Base-by-base conservation (phyloP, 2,329 filamentous ascomycete genomes). In the Trichocomaceae sp. region DNA sequence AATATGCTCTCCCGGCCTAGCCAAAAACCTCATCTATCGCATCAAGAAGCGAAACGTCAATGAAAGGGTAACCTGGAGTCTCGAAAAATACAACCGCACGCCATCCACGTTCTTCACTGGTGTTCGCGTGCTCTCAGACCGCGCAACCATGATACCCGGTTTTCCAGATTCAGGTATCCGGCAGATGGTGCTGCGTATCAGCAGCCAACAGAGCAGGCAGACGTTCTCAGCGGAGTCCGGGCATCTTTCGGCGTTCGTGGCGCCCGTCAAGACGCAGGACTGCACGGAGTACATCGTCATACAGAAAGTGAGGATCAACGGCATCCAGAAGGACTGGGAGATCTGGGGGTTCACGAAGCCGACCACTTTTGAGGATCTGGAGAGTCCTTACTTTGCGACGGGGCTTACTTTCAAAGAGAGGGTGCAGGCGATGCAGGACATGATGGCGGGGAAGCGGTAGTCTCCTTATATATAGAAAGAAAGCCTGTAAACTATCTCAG, bases 221-320 rank as follows among this genome's bases (percentile, higher is more conserved):
- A 70, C 65, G 13, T 17, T 31, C 5, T 20, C 35, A 13, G 20
- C 31, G 42, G 7, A 7, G 17, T 45, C 22, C 55, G 49, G 31
- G 33, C 42, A 29, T 8, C 26, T 29, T 19, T 17, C 15, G 19
- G 35, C 15, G 33, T 37, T 37, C 2, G 3, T 5, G 15, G 8
- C 39, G 17, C 48, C 47, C 31, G 47, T 62, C 15, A 73, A 72
- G 63, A 62, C 69, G 50, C 73, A 73, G 64, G 71, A 73, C 58
- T 71, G 71, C 58, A 70, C 66, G 2, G 78, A 81, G 62, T 79
- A 80, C 58, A 61, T 80, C 29, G 77, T 80, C 13, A 61, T 80
- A 22, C 78, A 80, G 66, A 72, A 74, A 63, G 59, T 74, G 33
- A 63, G 72, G 35, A 67, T 72, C 62, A 66, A 67, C 29, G 72